Evolutionary conservation across 106 monocot species (phyloP), one percentile per base, ranked within the genome.

Genomic region (Agapanthus africanus): DNA sequence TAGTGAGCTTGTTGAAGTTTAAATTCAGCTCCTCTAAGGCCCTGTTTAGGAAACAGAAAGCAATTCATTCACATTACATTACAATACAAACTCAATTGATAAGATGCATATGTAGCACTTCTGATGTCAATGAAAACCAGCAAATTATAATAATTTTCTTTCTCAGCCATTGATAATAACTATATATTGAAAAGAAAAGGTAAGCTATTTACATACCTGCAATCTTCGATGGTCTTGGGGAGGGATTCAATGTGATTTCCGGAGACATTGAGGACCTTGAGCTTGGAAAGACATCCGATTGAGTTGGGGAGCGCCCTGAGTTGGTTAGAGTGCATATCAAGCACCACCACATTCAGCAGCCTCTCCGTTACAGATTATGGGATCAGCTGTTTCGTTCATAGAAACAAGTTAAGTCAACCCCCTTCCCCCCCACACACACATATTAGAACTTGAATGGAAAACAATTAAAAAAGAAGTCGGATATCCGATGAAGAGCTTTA

Each of bases 261-360:
- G 47, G 90, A 87, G 50, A 87, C 77, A 56, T 94, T 84, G 31
- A 94, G 79, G 61, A 80, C 36, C 68, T 81, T 90, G 51, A 94
- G 79, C 83, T 88, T 91, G 28, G 88, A 81, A 64, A 95, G 81
- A 74, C 95, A 95, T 11, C 91, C 91, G 35, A 95, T 91, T 65
- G 95, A 95, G 77, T 88, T 88, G 6, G 91, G 91, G 5, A 91
- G 85, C 6, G 67, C 18, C 25, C 46, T 72, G 36, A 91, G 81
- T 77, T 88, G 85, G 80, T 95, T 95, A 4, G 84, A 88, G 52
- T 84, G 81, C 62, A 79, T 40, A 31, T 88, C 81, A 4, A 88
- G 74, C 62, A 76, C 79, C 36, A 69, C 80, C 59, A 83, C 15
- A 52, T 87, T 83, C 77, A 87, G 65, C 37, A 87, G 57, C 65